phyloP scores from a whole-genome alignment of 176 grass and related monocot genomes.

The Musa beccarii region DNA sequence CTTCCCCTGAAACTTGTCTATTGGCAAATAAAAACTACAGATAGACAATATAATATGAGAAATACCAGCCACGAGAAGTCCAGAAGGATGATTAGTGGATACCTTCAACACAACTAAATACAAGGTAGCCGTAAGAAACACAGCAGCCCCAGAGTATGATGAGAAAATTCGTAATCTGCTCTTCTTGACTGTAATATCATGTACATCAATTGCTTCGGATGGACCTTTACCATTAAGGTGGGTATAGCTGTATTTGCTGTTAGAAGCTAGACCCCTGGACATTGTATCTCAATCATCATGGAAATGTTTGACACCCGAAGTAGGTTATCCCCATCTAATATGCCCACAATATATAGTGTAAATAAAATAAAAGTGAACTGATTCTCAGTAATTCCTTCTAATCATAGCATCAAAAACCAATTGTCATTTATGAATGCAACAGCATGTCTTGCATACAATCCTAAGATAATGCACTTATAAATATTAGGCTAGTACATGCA shows the following conservation, averaged over 20 bases:
- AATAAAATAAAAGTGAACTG: background rate
- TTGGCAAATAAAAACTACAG: no score
- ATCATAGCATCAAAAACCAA: background rate
- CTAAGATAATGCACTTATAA: no score
- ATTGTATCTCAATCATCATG: background rate
- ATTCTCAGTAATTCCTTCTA: background rate
- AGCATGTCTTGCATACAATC: background rate
- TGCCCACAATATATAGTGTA: background rate
- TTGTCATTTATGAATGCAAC: background rate
- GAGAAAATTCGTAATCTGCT: conserved; percentile 29
- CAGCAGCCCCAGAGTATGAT: conserved; percentile 16
- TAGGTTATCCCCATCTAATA: background rate
- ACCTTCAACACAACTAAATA: conserved; percentile 41
- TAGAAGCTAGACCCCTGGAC: background rate
- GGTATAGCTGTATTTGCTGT: conserved; percentile 30
- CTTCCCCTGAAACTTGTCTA: no score
- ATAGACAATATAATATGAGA: no score
- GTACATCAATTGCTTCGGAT: conserved; percentile 37
- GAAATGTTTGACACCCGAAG: background rate
- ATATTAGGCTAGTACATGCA: no score
- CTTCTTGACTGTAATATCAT: conserved; percentile 49
- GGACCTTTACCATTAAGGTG: conserved; percentile 15
- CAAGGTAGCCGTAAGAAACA: conserved; percentile 34
- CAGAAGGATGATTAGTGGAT: background rate
- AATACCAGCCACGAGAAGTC: no score